Evolutionary conservation across 2,329 filamentous ascomycete genomes (phyloP), one percentile per base, ranked within the genome.

Genomic region (Alternaria ventricosa): DNA sequence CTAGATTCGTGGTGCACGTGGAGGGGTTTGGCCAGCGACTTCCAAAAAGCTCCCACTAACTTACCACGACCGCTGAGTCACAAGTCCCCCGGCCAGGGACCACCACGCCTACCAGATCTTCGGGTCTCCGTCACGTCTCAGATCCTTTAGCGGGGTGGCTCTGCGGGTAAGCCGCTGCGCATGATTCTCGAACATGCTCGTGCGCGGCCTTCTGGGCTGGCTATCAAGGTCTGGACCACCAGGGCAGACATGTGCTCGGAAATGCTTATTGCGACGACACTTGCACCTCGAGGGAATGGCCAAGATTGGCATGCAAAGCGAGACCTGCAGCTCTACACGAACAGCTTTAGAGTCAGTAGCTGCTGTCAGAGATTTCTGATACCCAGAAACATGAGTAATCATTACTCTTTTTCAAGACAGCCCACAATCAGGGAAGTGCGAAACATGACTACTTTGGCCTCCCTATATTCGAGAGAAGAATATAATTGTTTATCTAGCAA

Each of bases 241-340:
- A 69, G 63, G 63, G 66, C 65, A 60, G 61, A 53, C 58, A 56
- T 61, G 55, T 62, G 59, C 63, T 66, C 66, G 65, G 58, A 61
- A 75, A 78, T 73, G 76, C 77, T 79, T 79, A 77, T 73, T 75
- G 70, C 68, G 59, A 79, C 77, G 72, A 78, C 77, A 71, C 55
- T 47, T 22, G 33, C 15, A 50, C 28, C 50, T 27, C 22, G 22
- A 23, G 22, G 25, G 20, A 45, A 25, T 15, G 9, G 12, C 50
- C 33, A 51, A 15, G 18, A 36, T 8, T n/a, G 49, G 12, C 18
- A 15, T 36, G 20, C 28, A 30, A 13, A 22, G 11, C 10, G 20
- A 50, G 10, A 50, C 15, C 12, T n/a, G 25, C n/a, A n/a, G 28
- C 47, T 30, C 7, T 30, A 50, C 27, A n/a, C 6, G 20, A 20